Evolutionary conservation across 345 rosid genomes (phyloP), one percentile per base, ranked within the genome.

Genomic region (Clausena lansium): DNA sequence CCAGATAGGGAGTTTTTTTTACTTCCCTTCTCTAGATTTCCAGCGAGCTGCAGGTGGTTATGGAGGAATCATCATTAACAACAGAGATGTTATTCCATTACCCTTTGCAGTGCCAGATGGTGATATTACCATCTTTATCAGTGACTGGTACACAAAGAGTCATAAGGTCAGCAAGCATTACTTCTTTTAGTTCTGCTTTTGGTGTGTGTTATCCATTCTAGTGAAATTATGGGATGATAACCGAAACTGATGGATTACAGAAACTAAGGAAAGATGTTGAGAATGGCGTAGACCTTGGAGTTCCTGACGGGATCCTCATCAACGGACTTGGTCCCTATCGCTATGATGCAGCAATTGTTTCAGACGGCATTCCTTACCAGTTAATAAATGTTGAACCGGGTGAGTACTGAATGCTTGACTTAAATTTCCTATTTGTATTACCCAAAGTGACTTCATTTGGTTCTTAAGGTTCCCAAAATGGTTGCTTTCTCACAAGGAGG

Each of bases 251-350:
- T 73, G 66, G 79, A 80, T 63, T 67, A 84, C 88, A 95, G 98
- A 86, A 89, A 79, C 83, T 91, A 75, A 89, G 98, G 84, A 87
- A 87, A 83, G 90, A 88, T 75, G 82, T 93, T 77, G 93, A 93
- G 83, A 82, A 84, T 45, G 89, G 87, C 70, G 78, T 58, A 60
- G 87, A 85, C 80, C 82, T 89, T 71, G 93, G 95, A 80, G 84
- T 79, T 87, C 97, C 98, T 17, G 92, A 90, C 74, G 98, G 98
- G 71, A 75, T 91, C 81, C 75, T 93, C 65, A 88, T 95, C 6
- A 95, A 95, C 76, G 98, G 98, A 62, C 77, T 90, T 39, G 97
- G 98, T 68, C 98, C 98, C 9, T 93, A 87, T 81, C 88, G 85
- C 68, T 93, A 89, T 77, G 90, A 85, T 69, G 81, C 76, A 4